Evolutionary conservation across 768 basidiomycete genomes (phyloP).

Genomic region (Boletus huronensis): DNA sequence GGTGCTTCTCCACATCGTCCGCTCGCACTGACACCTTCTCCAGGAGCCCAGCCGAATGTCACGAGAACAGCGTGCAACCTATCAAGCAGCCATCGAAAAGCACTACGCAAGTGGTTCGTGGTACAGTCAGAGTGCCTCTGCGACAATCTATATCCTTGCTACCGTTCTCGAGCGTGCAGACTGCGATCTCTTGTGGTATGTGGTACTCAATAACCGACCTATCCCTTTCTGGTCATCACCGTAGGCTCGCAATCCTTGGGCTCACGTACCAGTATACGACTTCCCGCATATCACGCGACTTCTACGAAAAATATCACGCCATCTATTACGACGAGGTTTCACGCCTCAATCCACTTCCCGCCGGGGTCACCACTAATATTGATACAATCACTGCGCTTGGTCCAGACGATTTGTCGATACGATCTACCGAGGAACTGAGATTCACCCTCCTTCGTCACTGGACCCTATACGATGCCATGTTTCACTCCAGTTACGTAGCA

Average conservation of each 20-base stretch:
- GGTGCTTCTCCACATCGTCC: not conserved
- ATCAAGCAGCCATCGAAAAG: constrained; percentile 65
- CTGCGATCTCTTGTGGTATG: constrained; percentile 89
- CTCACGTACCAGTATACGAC: constrained; percentile 90
- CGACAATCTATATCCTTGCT: constrained; percentile 85
- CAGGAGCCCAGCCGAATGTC: constrained; percentile 58
- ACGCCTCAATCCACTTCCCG: constrained; percentile 72
- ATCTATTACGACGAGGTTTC: constrained; percentile 90
- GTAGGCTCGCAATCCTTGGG: constrained; percentile 88
- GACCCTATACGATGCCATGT: constrained; percentile 98
- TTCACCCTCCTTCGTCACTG: constrained; percentile 97
- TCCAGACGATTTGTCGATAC: constrained; percentile 83
- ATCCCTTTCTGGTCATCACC: constrained; percentile 3
- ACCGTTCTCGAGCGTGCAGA: constrained; percentile 89
- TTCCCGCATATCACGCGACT: constrained; percentile 80
- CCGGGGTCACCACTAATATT: constrained; percentile 34
- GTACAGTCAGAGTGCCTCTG: constrained; percentile 86
- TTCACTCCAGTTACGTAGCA: constrained; percentile 94
- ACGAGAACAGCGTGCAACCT: constrained; percentile 63
- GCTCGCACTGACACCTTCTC: constrained; percentile 1
- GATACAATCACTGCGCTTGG: constrained; percentile 50
- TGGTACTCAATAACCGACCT: not conserved
- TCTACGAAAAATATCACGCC: constrained; percentile 77
- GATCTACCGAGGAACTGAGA: constrained; percentile 83
- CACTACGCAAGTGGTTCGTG: constrained; percentile 85